A percentile compares a stretch with the other conserved stretches of the same genome.
Conservation (phyloP, 139 green algal genomes). For the Chlorella sp. region DNA sequence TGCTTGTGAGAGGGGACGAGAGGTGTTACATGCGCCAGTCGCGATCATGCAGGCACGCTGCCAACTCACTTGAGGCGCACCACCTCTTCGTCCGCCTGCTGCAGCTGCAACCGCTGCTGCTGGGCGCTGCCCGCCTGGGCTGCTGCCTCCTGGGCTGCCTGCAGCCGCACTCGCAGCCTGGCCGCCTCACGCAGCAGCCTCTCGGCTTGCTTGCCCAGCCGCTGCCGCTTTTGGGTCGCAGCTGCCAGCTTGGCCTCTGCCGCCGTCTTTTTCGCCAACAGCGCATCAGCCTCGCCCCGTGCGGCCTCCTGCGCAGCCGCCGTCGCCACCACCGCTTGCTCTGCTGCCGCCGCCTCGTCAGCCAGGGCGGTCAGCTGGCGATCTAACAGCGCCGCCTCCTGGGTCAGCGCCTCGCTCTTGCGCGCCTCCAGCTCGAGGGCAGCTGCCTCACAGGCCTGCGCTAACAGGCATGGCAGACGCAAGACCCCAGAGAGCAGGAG, state of each 20-base stretch:
- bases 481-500: too few relatives aligned
- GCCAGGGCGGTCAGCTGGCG: not conserved
- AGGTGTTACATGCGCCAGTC: too few relatives aligned
- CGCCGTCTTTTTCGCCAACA: not conserved
- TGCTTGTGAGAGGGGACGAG: too few relatives aligned
- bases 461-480: too few relatives aligned
- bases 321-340: too few relatives aligned
- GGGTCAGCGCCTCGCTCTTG: conserved; percentile 15
- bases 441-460: too few relatives aligned
- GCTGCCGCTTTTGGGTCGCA: not conserved
- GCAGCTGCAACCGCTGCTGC: too few relatives aligned
- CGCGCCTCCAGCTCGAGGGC: too few relatives aligned
- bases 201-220: not conserved
- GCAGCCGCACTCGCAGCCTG: conserved; percentile 13
- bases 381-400: conserved; percentile 14
- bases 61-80: not conserved
- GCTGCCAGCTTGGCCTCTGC: not conserved
- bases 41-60: not conserved
- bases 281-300: not conserved
- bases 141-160: conserved; percentile 5
- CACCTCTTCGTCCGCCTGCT: too few relatives aligned
- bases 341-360: not conserved
- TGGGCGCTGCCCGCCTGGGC: not conserved
- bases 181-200: not conserved
- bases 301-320: not conserved